Conservation (phyloP, 129 eudicot genomes). For the Dittrichia graveolens region DNA sequence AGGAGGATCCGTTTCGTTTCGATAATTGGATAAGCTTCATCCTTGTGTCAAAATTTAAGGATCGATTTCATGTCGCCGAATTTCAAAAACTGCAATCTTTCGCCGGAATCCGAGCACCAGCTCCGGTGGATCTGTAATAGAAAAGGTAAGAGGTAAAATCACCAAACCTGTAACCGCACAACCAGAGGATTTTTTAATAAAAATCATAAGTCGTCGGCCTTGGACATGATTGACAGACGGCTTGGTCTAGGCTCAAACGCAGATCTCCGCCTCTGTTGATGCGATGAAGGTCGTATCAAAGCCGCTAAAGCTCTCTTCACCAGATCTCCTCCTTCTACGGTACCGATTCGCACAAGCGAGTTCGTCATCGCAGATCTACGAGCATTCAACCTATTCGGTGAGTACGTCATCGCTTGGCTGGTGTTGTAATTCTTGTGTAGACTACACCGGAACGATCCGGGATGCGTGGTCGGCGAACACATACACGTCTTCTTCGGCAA, state of each 20-base stretch:
- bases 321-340: constrained; percentile 97
- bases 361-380: constrained; percentile 97
- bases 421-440: constrained; percentile 56
- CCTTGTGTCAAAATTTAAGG: constrained; percentile 40
- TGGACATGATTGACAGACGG: constrained; percentile 78
- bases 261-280: constrained; percentile 73
- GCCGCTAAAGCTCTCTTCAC: constrained; percentile 86
- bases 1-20: constrained; percentile 24
- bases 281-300: constrained; percentile 93
- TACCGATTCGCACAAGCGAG: constrained; percentile 87
- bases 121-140: constrained; percentile 34
- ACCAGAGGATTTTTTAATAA: constrained; percentile 21
- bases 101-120: constrained; percentile 11
- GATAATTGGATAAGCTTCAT: constrained; percentile 41
- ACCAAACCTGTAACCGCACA: constrained; percentile 54
- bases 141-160: constrained; percentile 35
- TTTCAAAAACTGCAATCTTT: constrained; percentile 28
- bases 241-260: constrained; percentile 76
- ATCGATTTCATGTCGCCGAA: constrained; percentile 33
- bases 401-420: constrained; percentile 46
- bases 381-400: constrained; percentile 66
- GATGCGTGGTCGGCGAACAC: constrained; percentile 96
- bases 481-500: constrained; percentile 73
- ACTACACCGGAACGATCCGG: constrained; percentile 91
- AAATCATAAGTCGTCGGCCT: constrained; percentile 53